Conservation (phyloP, 345 rosid species). For the rapeseed (Brassica napus) region Da-Ae NC_063436.1:17447001-17447500, state of each 20-base stretch:
- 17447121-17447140: conserved; percentile 30
- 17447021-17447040: conserved; percentile 30
- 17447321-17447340: conserved; percentile 32
- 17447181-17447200: conserved; percentile 69
- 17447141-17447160: conserved; percentile 38
- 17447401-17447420: conserved; percentile 16
- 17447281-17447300: conserved; percentile 20
- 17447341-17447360: neutral
- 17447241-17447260: conserved; percentile 20
- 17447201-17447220: conserved; percentile 61
- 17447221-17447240: conserved; percentile 23
- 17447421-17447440: conserved; percentile 53
- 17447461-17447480: conserved; percentile 62
- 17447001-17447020: conserved; percentile 27
- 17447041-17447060: conserved; percentile 22
- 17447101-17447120: conserved; percentile 51
- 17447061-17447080: conserved; percentile 4
- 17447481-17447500: conserved; percentile 90
- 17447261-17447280: conserved; percentile 23
- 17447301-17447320: conserved; percentile 36
- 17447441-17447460: conserved; percentile 47
- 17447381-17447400: conserved; percentile 15
- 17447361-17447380: conserved; percentile 24
- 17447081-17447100: conserved; percentile 27
- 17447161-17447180: conserved; percentile 39